Evolutionary conservation across 257 asterid species (phyloP).

Genomic region (Nicotiana noctiflora): DNA sequence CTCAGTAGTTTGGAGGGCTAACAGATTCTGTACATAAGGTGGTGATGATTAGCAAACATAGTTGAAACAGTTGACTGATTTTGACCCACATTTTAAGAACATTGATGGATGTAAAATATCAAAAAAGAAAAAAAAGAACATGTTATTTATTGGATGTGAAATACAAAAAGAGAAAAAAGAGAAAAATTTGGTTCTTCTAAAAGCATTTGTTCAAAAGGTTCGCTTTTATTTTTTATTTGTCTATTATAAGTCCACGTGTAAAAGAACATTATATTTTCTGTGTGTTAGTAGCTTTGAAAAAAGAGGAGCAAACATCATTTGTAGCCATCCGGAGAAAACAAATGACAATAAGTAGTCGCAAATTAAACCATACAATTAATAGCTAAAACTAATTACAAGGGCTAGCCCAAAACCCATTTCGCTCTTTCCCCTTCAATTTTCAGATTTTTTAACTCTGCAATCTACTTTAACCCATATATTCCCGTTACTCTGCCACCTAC

Average conservation of each 20-base stretch:
- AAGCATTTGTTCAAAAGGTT: not conserved
- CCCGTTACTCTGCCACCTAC: too few relatives aligned
- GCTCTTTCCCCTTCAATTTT: too few relatives aligned
- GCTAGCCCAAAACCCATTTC: too few relatives aligned
- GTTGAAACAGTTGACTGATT: not conserved
- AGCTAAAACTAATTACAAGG: too few relatives aligned
- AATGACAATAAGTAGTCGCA: too few relatives aligned
- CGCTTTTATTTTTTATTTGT: not conserved
- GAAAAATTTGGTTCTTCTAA: not conserved
- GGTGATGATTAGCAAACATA: not conserved
- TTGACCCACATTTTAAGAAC: not conserved
- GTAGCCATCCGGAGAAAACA: too few relatives aligned
- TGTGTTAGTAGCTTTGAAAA: not conserved
- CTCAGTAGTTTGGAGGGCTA: not conserved
- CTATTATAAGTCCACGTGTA: not conserved
- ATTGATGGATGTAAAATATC: not conserved
- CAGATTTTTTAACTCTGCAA: too few relatives aligned
- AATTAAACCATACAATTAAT: too few relatives aligned
- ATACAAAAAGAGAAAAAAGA: not conserved
- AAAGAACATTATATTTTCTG: not conserved
- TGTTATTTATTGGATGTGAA: not conserved
- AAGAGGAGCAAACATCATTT: too few relatives aligned
- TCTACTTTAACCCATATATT: too few relatives aligned
- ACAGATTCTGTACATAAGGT: slow-evolving; percentile 7
- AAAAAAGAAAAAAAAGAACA: not conserved